phyloP scores from a whole-genome alignment of 331 rosid genomes.

The Malus hybrid region DNA sequence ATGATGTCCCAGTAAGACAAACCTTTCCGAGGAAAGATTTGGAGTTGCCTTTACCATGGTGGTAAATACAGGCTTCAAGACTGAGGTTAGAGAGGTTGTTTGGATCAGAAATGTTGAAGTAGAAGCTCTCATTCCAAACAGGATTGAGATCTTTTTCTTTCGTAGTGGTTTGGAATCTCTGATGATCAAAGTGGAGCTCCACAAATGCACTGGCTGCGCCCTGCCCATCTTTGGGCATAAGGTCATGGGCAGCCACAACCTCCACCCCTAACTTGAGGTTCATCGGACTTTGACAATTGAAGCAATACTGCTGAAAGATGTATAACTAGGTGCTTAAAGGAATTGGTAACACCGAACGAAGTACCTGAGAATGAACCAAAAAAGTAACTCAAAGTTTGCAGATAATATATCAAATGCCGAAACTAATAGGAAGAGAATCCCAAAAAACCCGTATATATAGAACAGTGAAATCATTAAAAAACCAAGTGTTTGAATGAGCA shows the following conservation, averaged over 20 bases:
- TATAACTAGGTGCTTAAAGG: constrained; percentile 13
- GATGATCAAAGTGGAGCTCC: constrained; percentile 77
- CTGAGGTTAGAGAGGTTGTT: constrained; percentile 33
- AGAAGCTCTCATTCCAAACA: constrained; percentile 77
- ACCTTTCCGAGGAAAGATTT: constrained; percentile 66
- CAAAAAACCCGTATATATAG: not conserved
- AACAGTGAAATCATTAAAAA: not conserved
- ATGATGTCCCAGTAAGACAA: constrained; percentile 70
- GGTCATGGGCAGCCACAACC: constrained; percentile 75
- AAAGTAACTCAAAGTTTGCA: not conserved
- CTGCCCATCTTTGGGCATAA: constrained; percentile 77
- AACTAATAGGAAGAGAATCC: not conserved
- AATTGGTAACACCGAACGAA: constrained; percentile 6
- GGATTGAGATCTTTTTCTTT: constrained; percentile 80
- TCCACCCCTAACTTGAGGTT: constrained; percentile 77
- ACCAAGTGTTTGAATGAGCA: not conserved
- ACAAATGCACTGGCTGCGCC: constrained; percentile 56
- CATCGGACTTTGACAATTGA: constrained; percentile 28
- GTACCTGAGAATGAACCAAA: constrained; percentile 35
- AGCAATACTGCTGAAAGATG: not conserved
- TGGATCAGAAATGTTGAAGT: constrained; percentile 70
- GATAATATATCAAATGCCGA: not conserved
- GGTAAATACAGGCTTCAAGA: constrained; percentile 56
- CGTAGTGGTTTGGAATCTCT: constrained; percentile 52
- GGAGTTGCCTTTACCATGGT: constrained; percentile 31